phyloP scores from a whole-genome alignment of 192 early-diverging fungal genomes.

The Backusella tuberculispora region DNA sequence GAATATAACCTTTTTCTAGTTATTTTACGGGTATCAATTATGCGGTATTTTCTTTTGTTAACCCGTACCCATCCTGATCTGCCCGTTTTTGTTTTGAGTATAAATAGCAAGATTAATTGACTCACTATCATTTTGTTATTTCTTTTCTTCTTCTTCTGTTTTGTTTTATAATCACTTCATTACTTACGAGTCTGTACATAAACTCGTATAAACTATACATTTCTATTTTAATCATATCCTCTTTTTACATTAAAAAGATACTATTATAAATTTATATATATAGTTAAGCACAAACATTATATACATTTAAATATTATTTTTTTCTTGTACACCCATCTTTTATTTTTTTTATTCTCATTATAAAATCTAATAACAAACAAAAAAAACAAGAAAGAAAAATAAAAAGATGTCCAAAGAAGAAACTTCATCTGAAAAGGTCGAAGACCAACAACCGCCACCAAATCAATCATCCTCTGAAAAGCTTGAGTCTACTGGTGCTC shows the following conservation, averaged over 20 bases:
- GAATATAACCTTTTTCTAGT: constrained; percentile 5
- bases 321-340: background rate
- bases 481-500: background rate
- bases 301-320: too few relatives aligned
- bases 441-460: background rate
- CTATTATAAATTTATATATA: too few relatives aligned
- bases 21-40: background rate
- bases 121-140: background rate
- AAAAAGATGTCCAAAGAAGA: background rate
- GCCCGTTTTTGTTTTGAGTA: constrained; percentile 1
- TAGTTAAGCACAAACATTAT: too few relatives aligned
- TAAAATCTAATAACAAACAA: background rate
- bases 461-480: background rate
- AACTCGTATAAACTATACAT: background rate
- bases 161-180: background rate
- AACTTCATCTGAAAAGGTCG: constrained; percentile 12
- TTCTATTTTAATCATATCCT: background rate
- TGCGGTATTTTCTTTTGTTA: background rate
- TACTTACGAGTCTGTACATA: too few relatives aligned
- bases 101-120: background rate
- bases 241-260: background rate
- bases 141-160: background rate
- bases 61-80: background rate
- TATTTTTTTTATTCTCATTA: background rate
- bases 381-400: background rate